These are phyloP conservation scores for Carex scoparia DNA, from an alignment of 176 grass and related monocot genomes.

Conservation along the genomic window DNA sequence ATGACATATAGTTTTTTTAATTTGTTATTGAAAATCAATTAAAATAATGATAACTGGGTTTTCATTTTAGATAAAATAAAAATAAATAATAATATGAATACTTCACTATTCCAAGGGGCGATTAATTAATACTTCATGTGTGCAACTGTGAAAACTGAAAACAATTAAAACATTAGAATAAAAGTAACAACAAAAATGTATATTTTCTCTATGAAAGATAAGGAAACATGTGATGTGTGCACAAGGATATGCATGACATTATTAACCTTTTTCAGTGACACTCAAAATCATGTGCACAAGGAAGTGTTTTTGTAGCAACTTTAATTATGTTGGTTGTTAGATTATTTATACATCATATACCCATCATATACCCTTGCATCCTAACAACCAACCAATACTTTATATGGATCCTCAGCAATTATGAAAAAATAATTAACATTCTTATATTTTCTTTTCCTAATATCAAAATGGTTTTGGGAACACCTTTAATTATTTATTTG, in stretches of 20 bases:
- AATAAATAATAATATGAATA: neutral
- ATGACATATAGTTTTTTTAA: neutral
- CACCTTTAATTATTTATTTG: neutral
- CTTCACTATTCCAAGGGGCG: too few relatives aligned
- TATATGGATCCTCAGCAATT: slow-evolving; percentile 10
- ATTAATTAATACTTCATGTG: neutral
- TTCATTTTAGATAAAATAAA: neutral
- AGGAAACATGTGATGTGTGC: neutral
- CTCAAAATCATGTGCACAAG: neutral
- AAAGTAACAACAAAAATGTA: neutral
- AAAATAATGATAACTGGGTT: neutral
- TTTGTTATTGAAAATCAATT: neutral
- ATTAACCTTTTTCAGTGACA: neutral
- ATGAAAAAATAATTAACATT: neutral
- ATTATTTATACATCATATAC: slow-evolving; percentile 21
- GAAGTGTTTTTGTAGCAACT: neutral
- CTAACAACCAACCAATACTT: slow-evolving; percentile 23
- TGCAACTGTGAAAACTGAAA: neutral
- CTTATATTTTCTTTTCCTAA: neutral
- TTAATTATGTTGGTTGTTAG: slow-evolving; percentile 15
- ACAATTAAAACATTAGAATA: neutral
- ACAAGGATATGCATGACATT: slow-evolving; percentile 5
- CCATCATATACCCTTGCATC: slow-evolving; percentile 10
- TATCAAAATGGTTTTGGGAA: neutral
- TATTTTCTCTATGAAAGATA: neutral